Conservation (phyloP, 768 basidiomycete genomes). For the Brasilioporus rufonigricans region DNA sequence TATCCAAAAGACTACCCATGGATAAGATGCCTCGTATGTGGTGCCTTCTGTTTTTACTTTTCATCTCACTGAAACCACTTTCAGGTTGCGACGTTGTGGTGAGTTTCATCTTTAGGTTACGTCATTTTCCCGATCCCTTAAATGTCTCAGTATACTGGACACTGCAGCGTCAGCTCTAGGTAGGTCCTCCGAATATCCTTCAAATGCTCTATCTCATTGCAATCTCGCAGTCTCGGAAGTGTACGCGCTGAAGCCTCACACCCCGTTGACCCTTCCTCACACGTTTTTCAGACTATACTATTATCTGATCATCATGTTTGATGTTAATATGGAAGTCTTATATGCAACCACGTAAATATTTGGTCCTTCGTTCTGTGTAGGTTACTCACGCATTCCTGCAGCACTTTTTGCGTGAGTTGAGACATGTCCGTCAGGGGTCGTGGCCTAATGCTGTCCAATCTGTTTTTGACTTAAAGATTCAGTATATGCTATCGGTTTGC, state of each 20-base stretch:
- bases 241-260: slow-evolving; percentile 14
- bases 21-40: slow-evolving; percentile 23
- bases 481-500: slow-evolving; percentile 26
- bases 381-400: slow-evolving; percentile 8
- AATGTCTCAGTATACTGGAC: slow-evolving; percentile 18
- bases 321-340: slow-evolving; percentile 22
- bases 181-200: slow-evolving; percentile 6
- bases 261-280: slow-evolving; percentile 5
- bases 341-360: slow-evolving; percentile 27
- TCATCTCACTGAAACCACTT: neutral
- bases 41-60: neutral
- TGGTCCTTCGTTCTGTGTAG: too few species aligned
- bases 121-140: neutral
- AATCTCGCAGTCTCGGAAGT: slow-evolving; percentile 23
- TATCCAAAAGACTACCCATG: slow-evolving; percentile 20
- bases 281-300: slow-evolving; percentile 25
- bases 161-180: slow-evolving; percentile 26
- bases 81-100: slow-evolving; percentile 26
- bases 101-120: neutral
- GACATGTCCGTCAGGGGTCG: neutral
- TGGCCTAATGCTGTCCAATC: neutral
- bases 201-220: slow-evolving; percentile 3
- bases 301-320: slow-evolving; percentile 26
- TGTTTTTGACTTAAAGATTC: slow-evolving; percentile 15
- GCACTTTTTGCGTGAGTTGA: slow-evolving; percentile 32